phyloP scores from a whole-genome alignment of 495 filamentous ascomycete species.

The Hypoxylon rickii region DNA sequence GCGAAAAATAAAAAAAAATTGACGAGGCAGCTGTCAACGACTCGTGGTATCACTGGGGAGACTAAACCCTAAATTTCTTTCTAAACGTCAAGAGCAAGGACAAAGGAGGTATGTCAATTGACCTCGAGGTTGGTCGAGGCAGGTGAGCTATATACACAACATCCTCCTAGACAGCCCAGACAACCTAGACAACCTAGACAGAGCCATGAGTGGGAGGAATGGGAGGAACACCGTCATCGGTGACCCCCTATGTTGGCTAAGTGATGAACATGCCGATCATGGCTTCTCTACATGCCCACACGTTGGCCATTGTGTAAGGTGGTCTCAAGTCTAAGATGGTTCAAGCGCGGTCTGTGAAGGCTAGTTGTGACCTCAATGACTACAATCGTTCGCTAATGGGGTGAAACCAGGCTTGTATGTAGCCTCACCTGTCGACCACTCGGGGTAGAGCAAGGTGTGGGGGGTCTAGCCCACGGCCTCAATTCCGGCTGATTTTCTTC shows the following conservation, averaged over 20 bases:
- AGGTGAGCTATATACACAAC: slow-evolving; percentile 24
- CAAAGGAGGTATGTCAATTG: neutral
- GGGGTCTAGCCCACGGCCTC: slow-evolving; percentile 13
- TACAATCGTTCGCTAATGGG: slow-evolving; percentile 30
- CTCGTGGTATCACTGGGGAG: neutral
- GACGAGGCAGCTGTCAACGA: too few relatives aligned
- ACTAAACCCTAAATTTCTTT: neutral
- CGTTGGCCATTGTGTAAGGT: slow-evolving; percentile 17
- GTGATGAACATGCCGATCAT: slow-evolving; percentile 19
- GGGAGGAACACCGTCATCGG: slow-evolving; percentile 31
- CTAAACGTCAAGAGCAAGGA: neutral
- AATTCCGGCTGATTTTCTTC: slow-evolving; percentile 25
- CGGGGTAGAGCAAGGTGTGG: slow-evolving; percentile 19
- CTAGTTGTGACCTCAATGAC: slow-evolving; percentile 24
- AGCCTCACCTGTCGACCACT: slow-evolving; percentile 20
- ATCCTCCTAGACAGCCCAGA: neutral
- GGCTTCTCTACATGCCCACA: slow-evolving; percentile 9
- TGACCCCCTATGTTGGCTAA: slow-evolving; percentile 4
- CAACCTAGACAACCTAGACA: too few relatives aligned
- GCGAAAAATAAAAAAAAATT: too few relatives aligned
- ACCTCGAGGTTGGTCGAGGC: slow-evolving; percentile 4
- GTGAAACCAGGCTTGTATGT: slow-evolving; percentile 21
- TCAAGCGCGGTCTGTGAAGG: neutral
- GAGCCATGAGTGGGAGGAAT: slow-evolving; percentile 1
- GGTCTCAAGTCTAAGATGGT: neutral